Base-by-base conservation (phyloP, 352 stramenopile species). In the Globisporangium carolinianum region DNA sequence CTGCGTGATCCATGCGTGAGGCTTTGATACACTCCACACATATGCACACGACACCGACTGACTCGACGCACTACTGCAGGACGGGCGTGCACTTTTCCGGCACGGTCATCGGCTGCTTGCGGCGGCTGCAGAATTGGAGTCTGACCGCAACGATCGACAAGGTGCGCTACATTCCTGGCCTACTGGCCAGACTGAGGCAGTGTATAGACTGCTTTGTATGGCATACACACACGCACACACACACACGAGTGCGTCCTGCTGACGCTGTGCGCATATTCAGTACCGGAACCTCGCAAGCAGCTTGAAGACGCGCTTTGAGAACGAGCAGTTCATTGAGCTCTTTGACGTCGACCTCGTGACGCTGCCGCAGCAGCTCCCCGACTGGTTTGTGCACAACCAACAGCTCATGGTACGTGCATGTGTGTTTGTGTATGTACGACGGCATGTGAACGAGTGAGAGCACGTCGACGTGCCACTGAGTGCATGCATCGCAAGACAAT, bases 321-420 rank as follows among this genome's bases (percentile, higher is more conserved):
- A 94, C 58, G 85, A 94, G 60, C 85, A 94, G 63, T 94, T 94
- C 57, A 94, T 94, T 38, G 85, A 94, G 60, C 71, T 95, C 11
- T 95, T 95, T 50, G 85, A 95, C 50, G 81, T 92, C 39, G 84
- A 94, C 57, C 70, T 94, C 35, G 84, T 92, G 53, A 61, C 56
- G 17, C 55, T 93, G 11, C 85, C 85, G 12, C 75, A 89, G 53
- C 77, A 93, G 15, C 55, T 95, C 10, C 85, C 85, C 6, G 65
- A 69, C 17, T 95, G 85, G 85, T 95, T 93, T 55, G 76, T 87
- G 8, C 66, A 85, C 32, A 89, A 93, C 55, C 84, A 94, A 53
- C 62, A 63, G 47, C 70, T 94, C 41, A 89, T 89, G 82, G 82
- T 88, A 67, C 46, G 42, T 47, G 15, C 7, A 39, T 18, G 24